Evolutionary conservation across 371 early-diverging fungal species (phyloP).

Genomic region (Mucor indicus): DNA sequence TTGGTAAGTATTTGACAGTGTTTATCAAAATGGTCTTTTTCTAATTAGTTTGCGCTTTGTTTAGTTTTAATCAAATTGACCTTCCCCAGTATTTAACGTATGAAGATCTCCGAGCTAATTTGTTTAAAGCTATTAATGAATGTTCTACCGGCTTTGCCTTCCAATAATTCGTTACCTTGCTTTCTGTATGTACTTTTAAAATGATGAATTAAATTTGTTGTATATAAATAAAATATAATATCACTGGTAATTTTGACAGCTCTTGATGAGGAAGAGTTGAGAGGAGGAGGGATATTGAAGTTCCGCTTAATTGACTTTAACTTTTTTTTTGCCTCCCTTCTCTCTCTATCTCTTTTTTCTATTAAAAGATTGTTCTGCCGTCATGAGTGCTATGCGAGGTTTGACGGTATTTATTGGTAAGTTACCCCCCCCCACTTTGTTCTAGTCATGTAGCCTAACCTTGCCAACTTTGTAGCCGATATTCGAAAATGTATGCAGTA

Average conservation of each 20-base stretch:
- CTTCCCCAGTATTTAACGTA: constrained; percentile 93
- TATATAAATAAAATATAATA: too few relatives aligned
- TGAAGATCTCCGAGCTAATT: constrained; percentile 78
- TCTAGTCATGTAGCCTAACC: constrained; percentile 34
- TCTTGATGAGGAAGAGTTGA: too few relatives aligned
- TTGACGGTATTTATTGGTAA: constrained; percentile 27
- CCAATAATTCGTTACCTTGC: too few relatives aligned
- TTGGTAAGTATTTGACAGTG: constrained; percentile 63
- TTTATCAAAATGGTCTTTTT: background rate
- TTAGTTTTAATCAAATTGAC: constrained; percentile 97
- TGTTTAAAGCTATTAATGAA: constrained; percentile 92
- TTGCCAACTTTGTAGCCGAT: constrained; percentile 76
- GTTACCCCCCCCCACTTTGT: background rate
- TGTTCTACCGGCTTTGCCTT: constrained; percentile 96
- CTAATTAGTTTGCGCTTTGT: constrained; percentile 7
- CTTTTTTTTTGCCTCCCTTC: too few relatives aligned
- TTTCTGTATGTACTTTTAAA: too few relatives aligned
- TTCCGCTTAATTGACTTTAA: too few relatives aligned
- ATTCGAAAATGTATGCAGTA: constrained; percentile 69
- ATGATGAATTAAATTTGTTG: too few relatives aligned
- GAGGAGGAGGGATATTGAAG: too few relatives aligned
- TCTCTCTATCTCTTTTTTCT: too few relatives aligned
- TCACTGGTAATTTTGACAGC: too few relatives aligned
- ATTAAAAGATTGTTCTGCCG: too few relatives aligned
- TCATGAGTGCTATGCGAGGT: constrained; percentile 26